Base-by-base conservation (phyloP, 805 yeast genomes). In the Metschnikowia amazonensis region DNA sequence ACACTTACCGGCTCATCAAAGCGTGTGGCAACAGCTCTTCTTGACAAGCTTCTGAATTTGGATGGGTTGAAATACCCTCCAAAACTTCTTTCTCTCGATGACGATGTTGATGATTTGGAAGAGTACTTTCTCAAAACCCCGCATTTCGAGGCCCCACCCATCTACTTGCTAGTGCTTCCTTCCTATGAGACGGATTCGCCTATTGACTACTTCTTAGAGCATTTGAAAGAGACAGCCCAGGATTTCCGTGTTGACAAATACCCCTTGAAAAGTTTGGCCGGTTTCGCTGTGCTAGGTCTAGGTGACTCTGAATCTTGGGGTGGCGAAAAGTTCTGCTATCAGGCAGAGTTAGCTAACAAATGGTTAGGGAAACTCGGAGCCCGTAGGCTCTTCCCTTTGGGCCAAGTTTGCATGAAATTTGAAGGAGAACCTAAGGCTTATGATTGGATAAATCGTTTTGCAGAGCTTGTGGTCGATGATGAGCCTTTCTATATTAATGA, bases 171-270 rank as follows among this genome's bases (percentile, higher is more conserved):
- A 47, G 87, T 89, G 13, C 70, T 89, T 27, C 97, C 97, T 1
- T 88, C 96, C 0, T 89, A 89, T 60, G 97, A 89, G 53, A 86
- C 90, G 0, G 97, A 89, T 62, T 86, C 95, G 1, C 97, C 97
- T 11, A 74, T 90, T 27, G 97, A 89, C 63, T 90, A 81, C 60
- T 88, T 89, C 63, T 68, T 89, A 46, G 95, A 87, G 56, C 81
- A 86, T 36, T 70, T 89, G 53, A 75, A 79, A 51, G 97, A 89
- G 45, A 88, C 95, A 1, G 79, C 79, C 49, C 83, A 84, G 50
- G 97, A 89, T 63, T 88, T 88, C 68, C 75, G 97, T 53, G 78
- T 89, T 28, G 96, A 89, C 59, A 86, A 86, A 50, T 82, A 79
- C 52, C 96, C 97, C 3, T 68, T 89, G 56, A 69, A 77, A 25